phyloP scores from a whole-genome alignment of 306 rosid species.

The Coriaria nepalensis region DNA sequence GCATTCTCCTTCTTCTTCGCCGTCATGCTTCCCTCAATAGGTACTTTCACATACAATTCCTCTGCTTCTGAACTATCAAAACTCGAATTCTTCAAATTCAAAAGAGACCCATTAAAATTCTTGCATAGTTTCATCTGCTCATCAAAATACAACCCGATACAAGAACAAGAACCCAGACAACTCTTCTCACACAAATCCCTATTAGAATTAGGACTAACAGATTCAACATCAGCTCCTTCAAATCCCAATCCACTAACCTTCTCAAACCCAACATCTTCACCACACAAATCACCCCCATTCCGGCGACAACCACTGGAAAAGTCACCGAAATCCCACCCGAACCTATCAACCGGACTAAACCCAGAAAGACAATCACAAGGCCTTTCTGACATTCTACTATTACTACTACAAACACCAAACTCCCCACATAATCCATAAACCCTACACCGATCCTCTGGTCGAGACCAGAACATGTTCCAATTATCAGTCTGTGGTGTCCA shows the following conservation, averaged over 20 bases:
- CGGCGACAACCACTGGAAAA: slow-evolving; percentile 42
- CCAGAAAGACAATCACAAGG: slow-evolving; percentile 40
- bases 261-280: slow-evolving; percentile 21
- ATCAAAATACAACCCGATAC: slow-evolving; percentile 35
- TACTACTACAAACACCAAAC: slow-evolving; percentile 37
- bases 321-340: slow-evolving; percentile 36
- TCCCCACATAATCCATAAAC: slow-evolving; percentile 46
- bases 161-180: slow-evolving; percentile 37
- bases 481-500: slow-evolving; percentile 35
- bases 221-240: slow-evolving; percentile 14
- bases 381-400: neutral
- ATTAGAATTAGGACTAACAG: slow-evolving; percentile 1
- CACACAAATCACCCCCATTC: slow-evolving; percentile 10
- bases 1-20: slow-evolving; percentile 7
- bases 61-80: slow-evolving; percentile 1
- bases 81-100: slow-evolving; percentile 39
- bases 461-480: slow-evolving; percentile 60
- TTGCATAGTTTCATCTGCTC: slow-evolving; percentile 24
- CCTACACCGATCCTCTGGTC: slow-evolving; percentile 30
- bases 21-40: slow-evolving; percentile 7
- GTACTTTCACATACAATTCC: slow-evolving; percentile 33
- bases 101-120: slow-evolving; percentile 29
- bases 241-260: slow-evolving; percentile 24
- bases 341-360: slow-evolving; percentile 29
- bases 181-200: slow-evolving; percentile 22